A percentile compares a stretch with the other conserved stretches of the same genome.
phyloP scores from a whole-genome alignment of 169 alveolate genomes.

The Babesia caballi region DNA sequence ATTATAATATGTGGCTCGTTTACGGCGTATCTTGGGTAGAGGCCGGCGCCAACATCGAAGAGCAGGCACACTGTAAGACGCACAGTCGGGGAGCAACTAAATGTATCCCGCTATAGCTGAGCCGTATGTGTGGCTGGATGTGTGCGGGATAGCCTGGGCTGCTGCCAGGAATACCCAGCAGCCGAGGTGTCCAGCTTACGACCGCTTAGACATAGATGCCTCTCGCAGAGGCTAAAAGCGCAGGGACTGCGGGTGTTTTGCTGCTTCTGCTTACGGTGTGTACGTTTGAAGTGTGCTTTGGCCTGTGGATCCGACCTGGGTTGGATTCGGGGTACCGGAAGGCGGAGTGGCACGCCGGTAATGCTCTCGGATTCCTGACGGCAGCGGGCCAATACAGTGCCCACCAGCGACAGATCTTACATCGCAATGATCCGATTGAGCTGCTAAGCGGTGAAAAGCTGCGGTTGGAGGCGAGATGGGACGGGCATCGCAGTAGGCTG shows the following conservation, averaged over 20 bases:
- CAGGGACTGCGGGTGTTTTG: neutral
- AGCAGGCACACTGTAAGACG: too few species aligned
- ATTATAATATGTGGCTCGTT: too few species aligned
- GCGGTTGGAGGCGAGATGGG: neutral
- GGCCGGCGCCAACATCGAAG: too few species aligned
- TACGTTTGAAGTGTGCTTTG: neutral
- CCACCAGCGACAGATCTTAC: neutral
- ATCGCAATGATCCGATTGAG: neutral
- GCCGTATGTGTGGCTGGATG: too few species aligned
- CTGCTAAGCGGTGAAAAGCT: neutral
- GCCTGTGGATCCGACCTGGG: neutral
- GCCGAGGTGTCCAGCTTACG: slow-evolving; percentile 5
- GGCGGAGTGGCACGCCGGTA: neutral
- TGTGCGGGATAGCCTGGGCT: neutral
- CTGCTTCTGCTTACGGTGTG: neutral
- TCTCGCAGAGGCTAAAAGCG: neutral
- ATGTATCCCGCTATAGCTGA: too few species aligned
- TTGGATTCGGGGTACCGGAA: neutral
- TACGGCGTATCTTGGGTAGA: too few species aligned
- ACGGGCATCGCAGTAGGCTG: neutral
- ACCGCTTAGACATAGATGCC: slow-evolving; percentile 8
- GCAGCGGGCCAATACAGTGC: neutral
- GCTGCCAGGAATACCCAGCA: neutral
- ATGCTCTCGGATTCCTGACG: neutral
- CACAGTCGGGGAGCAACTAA: too few species aligned